These are phyloP conservation scores for Umbelopsis vinacea DNA, from an alignment of 192 early-diverging fungal genomes.

Conservation along the genomic window DNA sequence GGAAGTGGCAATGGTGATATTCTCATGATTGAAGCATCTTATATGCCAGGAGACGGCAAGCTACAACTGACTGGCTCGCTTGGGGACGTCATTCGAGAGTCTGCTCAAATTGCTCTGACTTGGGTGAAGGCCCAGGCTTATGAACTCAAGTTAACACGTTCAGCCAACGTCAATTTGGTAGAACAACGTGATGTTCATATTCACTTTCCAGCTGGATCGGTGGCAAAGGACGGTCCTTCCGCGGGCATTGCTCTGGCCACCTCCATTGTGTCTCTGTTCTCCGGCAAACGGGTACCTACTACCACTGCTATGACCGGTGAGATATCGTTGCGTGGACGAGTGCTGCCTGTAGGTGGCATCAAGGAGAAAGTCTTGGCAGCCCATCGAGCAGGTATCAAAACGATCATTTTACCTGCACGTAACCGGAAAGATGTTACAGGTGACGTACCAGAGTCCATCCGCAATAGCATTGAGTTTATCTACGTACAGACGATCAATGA, in stretches of 20 bases:
- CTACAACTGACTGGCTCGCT: slow-evolving; percentile 74
- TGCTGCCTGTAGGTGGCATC: slow-evolving; percentile 84
- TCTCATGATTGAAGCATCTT: slow-evolving; percentile 80
- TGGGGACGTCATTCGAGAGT: slow-evolving; percentile 88
- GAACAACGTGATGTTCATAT: slow-evolving; percentile 79
- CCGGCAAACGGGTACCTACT: slow-evolving; percentile 52
- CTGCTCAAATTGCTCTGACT: slow-evolving; percentile 74
- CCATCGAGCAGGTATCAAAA: slow-evolving; percentile 75
- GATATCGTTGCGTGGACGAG: slow-evolving; percentile 80
- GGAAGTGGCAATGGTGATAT: slow-evolving; percentile 72
- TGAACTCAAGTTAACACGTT: slow-evolving; percentile 54
- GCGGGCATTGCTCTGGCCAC: slow-evolving; percentile 72
- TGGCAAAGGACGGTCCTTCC: slow-evolving; percentile 84
- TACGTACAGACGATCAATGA: slow-evolving; percentile 68
- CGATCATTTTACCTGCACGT: slow-evolving; percentile 70
- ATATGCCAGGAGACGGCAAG: slow-evolving; percentile 73
- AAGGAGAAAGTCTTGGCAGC: slow-evolving; percentile 88
- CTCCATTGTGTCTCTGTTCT: slow-evolving; percentile 79
- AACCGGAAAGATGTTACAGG: slow-evolving; percentile 74
- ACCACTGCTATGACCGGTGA: slow-evolving; percentile 86
- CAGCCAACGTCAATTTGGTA: slow-evolving; percentile 50
- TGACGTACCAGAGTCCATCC: slow-evolving; percentile 72
- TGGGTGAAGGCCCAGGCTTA: slow-evolving; percentile 77
- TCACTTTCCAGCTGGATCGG: slow-evolving; percentile 83
- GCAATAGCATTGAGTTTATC: slow-evolving; percentile 71